phyloP scores from a whole-genome alignment of 345 rosid genomes.

The Hibiscus tridactylites region DNA sequence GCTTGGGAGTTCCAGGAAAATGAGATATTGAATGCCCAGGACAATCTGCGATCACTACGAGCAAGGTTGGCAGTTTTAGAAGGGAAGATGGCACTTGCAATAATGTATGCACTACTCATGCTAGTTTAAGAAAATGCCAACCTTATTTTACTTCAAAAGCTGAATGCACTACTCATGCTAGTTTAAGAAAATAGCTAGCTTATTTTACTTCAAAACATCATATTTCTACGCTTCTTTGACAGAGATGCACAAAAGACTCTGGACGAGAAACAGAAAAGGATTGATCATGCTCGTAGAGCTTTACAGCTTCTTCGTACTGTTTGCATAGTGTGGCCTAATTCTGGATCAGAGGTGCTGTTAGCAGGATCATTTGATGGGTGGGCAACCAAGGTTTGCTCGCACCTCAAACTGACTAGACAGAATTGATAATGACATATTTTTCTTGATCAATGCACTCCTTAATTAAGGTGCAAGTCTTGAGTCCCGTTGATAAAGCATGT shows the following conservation, averaged over 20 bases:
- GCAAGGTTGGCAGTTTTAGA: slow-evolving; percentile 78
- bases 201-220: not conserved
- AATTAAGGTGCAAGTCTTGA: not conserved
- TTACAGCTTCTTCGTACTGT: slow-evolving; percentile 51
- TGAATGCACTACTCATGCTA: not conserved
- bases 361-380: slow-evolving; percentile 94
- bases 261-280: slow-evolving; percentile 65
- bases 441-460: not conserved
- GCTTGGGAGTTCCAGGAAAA: slow-evolving; percentile 81
- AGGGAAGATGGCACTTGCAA: slow-evolving; percentile 84
- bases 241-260: slow-evolving; percentile 67
- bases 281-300: slow-evolving; percentile 57
- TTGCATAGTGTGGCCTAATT: slow-evolving; percentile 76
- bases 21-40: slow-evolving; percentile 59
- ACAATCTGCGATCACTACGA: slow-evolving; percentile 64
- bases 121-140: not conserved
- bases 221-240: slow-evolving; percentile 13
- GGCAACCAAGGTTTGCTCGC: slow-evolving; percentile 67
- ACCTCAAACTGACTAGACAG: not conserved
- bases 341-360: slow-evolving; percentile 72
- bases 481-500: not conserved
- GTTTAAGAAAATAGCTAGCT: not conserved
- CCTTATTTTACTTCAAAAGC: slow-evolving; percentile 1
- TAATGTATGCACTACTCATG: slow-evolving; percentile 36
- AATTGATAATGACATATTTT: not conserved